A percentile compares a stretch with the other conserved stretches of the same genome.
These are phyloP conservation scores for Lumnitzera littorea DNA, from an alignment of 345 rosid genomes.

Conservation along the genomic window DNA sequence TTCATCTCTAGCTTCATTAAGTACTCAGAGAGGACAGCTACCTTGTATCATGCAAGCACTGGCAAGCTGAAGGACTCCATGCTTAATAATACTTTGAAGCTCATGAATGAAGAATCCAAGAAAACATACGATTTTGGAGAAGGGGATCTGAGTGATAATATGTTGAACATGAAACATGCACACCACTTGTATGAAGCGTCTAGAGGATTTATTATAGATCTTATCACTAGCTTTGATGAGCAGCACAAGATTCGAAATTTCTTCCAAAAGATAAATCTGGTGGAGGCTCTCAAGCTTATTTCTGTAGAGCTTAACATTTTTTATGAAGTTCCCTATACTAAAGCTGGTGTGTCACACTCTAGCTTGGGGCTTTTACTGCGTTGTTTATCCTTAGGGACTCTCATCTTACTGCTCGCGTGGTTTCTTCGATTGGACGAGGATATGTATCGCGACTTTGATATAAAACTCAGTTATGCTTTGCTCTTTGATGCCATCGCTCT, in stretches of 20 bases:
- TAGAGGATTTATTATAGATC: conserved; percentile 3
- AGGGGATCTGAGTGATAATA: background rate
- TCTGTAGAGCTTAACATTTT: conserved; percentile 9
- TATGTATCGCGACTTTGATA: conserved; percentile 24
- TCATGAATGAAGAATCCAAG: conserved; percentile 11
- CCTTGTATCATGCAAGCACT: conserved; percentile 12
- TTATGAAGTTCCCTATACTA: conserved; percentile 11
- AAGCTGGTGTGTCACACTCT: conserved; percentile 2
- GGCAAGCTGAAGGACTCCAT: conserved; percentile 7
- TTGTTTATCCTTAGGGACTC: conserved; percentile 13
- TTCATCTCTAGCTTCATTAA: conserved; percentile 15
- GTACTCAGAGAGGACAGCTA: conserved; percentile 12
- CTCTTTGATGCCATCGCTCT: conserved; percentile 39
- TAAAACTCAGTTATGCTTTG: conserved; percentile 41
- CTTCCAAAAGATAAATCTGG: background rate
- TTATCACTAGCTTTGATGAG: conserved; percentile 5
- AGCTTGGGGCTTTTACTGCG: background rate
- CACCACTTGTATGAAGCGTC: background rate
- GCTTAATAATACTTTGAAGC: conserved; percentile 1
- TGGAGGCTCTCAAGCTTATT: conserved; percentile 5
- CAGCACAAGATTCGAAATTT: background rate
- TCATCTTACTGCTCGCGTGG: conserved; percentile 23
- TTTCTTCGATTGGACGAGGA: conserved; percentile 27
- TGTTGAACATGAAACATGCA: background rate
- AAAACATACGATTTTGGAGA: background rate